Evolutionary conservation across 768 basidiomycete species (phyloP).

Genomic region (Phlebiopsis flavidoalba): DNA sequence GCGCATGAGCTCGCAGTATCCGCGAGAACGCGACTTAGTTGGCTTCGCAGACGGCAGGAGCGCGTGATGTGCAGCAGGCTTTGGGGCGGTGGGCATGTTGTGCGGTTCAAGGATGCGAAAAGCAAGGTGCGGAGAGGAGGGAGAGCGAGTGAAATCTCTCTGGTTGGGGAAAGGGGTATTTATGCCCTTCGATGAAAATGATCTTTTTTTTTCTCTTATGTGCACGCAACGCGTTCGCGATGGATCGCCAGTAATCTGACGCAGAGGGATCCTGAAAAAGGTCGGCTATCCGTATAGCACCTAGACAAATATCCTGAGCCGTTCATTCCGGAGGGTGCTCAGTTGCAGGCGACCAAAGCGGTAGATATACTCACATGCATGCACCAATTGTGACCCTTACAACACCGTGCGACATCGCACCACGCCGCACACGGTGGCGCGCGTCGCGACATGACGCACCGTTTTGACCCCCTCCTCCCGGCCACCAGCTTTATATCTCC

Average conservation of each 20-base stretch:
- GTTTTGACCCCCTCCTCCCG: too few relatives aligned
- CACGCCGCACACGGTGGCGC: too few relatives aligned
- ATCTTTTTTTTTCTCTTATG: too few relatives aligned
- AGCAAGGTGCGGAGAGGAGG: neutral
- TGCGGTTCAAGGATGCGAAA: neutral
- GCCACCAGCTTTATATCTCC: too few relatives aligned
- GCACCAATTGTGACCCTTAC: neutral
- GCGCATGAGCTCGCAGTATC: slow-evolving; percentile 19
- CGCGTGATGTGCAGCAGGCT: slow-evolving; percentile 4
- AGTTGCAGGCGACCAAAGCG: neutral
- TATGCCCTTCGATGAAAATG: neutral
- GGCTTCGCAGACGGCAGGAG: slow-evolving; percentile 1
- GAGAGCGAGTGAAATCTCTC: neutral
- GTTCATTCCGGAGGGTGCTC: neutral
- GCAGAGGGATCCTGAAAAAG: neutral
- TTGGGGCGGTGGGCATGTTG: neutral
- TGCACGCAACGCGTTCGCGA: neutral
- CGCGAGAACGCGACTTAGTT: slow-evolving; percentile 7
- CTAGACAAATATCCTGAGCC: neutral
- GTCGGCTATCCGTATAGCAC: neutral
- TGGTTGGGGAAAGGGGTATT: neutral
- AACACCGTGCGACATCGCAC: neutral
- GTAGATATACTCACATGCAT: neutral
- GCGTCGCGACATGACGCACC: neutral
- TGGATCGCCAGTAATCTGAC: neutral